Base-by-base conservation (phyloP, 345 rosid species). In the Trapa incisa region DNA sequence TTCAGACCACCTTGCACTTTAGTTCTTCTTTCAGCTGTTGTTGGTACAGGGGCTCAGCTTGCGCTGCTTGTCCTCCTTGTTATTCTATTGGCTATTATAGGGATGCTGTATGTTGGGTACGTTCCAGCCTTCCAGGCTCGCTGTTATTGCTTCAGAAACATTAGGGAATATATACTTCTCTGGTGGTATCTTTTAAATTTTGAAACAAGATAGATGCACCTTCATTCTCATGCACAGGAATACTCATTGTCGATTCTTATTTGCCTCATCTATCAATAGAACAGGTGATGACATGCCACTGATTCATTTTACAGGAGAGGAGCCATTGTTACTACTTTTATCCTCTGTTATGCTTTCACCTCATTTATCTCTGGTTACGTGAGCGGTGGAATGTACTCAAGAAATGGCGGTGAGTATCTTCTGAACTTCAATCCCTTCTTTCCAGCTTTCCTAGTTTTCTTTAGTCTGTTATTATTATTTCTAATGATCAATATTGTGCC, bases 341-440 rank as follows among this genome's bases (percentile, higher is more conserved):
- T 95, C 61, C 87, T 91, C 37, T 95, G 96, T 71, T 95, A 95
- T 69, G 99, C 99, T 66, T 84, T 95, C 75, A 95, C 97, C 15
- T 95, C 99, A 50, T 95, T 95, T 72, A 77, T 95, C 69, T 84
- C 99, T 75, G 99, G 99, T 73, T 95, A 95, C 68, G 97, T 95
- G 73, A 95, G 96, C 13, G 99, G 99, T 69, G 99, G 99, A 61
- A 89, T 95, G 97, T 91, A 95, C 82, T 95, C 99, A 47, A 89
- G 97, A 71, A 78, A 86, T 72, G 99, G 99, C 17, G 97, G 99
- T 95, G 81, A 77, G 90, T 37, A 58, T 57, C 32, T 47, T 68
- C 33, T 58, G 50, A 17, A 41, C 60, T 41, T 67, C 61, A 50
- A 41, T 32, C 35, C 66, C 56, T 69, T 56, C 6, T 32, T 37